Base-by-base conservation (phyloP, 2,329 filamentous ascomycete species). In the Whalleya microplaca region DNA sequence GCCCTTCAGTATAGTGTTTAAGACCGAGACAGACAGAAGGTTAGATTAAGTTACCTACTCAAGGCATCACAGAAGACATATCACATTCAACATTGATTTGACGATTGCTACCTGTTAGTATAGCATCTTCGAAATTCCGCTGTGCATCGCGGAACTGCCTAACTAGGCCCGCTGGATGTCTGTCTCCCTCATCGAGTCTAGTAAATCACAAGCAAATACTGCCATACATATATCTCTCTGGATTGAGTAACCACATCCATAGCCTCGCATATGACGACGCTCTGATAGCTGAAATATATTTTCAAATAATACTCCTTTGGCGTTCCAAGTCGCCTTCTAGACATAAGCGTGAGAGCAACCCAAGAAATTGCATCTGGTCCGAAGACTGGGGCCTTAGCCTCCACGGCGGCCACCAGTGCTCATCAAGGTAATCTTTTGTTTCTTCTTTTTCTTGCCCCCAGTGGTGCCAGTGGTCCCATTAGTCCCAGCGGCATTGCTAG, bases 351-450 rank as follows among this genome's bases (percentile, higher is more conserved):
- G 32, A 46, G 18, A 18, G 44, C 23, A 29, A 10, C 20, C 16
- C 21, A 3, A 37, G 14, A 3, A 37, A 16, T 6, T 37, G 5
- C 23, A 12, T 42, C 47, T 19, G 18, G 43, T 18, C 19, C 27
- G 8, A 40, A 16, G 2, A 29, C 20, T 44, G 45, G 8, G 2
- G 8, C 20, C 20, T 60, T 47, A 72, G 19, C 64, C 67, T 40
- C 62, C 63, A 21, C 70, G 67, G 19, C 78, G 75, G n/a, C 83
- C 78, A 45, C 83, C 82, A 1, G 87, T 89, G 64, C 85, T 89
- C 86, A 89, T 89, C 60, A 89, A 71, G 14, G 86, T 89, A 59
- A 89, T 89, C 76, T 89, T 89, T 72, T 88, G 86, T 65, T 85
- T 86, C 76, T 89, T 88, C 75, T 88, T 88, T 75, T 87, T 88